These are phyloP conservation scores for Ormosia emarginata DNA, from an alignment of 306 rosid genomes.

Conservation along the genomic window DNA sequence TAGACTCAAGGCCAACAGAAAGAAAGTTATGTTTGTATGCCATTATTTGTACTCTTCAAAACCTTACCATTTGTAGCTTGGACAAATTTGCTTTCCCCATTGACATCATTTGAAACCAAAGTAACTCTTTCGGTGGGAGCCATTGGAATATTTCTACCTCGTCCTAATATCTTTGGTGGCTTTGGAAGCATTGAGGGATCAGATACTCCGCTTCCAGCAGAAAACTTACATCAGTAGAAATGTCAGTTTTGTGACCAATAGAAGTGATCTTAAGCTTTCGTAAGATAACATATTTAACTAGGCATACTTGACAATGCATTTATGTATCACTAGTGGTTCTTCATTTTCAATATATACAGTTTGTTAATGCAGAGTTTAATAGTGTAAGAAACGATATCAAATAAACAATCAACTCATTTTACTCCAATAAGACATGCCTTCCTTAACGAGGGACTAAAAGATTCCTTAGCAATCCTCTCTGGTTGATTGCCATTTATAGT, in stretches of 20 bases:
- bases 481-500: constrained; percentile 4
- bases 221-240: constrained; percentile 19
- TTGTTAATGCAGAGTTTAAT: background rate
- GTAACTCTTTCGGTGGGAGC: constrained; percentile 32
- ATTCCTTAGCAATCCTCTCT: constrained; percentile 13
- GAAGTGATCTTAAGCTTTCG: background rate
- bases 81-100: constrained; percentile 8
- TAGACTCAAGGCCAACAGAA: background rate
- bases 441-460: background rate
- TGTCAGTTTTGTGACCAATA: background rate
- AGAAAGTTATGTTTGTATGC: background rate
- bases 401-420: background rate
- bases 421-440: constrained; percentile 23
- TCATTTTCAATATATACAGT: background rate
- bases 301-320: background rate
- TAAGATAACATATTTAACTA: background rate
- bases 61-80: constrained; percentile 33
- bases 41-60: background rate
- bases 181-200: constrained; percentile 32
- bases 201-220: constrained; percentile 27
- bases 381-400: background rate
- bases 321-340: background rate
- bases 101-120: constrained; percentile 24
- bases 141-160: constrained; percentile 3
- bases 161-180: constrained; percentile 37